Evolutionary conservation across 2,329 filamentous ascomycete species (phyloP), one percentile per base, ranked within the genome.

Genomic region (Clonostachys byssicola): DNA sequence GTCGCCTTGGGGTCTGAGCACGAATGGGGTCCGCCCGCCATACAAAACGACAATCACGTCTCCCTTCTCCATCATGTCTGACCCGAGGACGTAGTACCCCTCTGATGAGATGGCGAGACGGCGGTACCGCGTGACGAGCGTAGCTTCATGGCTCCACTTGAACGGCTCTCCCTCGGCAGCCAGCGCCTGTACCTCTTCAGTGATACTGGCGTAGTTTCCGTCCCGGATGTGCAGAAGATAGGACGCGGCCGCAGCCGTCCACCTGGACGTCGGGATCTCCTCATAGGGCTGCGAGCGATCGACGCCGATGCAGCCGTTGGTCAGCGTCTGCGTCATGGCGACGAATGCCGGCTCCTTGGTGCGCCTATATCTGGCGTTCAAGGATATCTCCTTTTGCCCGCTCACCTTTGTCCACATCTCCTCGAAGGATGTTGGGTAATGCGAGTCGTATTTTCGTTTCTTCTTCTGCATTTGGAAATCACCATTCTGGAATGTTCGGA

Each of bases 111-210:
- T 49, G 12, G 56, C 63, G 48, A 67, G 64, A 30, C 54, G 56
- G 9, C 65, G 53, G 47, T 65, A 59, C 34, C 64, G 54, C n/a
- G 64, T 58, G 7, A 65, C 53, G 17, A 66, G 58, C 3, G 62
- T 63, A 14, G 64, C 64, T 33, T 64, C 61, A 43, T 63, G 63
- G 42, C 61, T 64, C 63, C 64, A 64, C 47, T 60, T 60, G 51
- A 63, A 64, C 6, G 58, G 55, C 36, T 65, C 58, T 13, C 61
- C 64, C 3, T 47, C 45, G 8, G 35, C 42, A 5, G 62, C 63
- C 36, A 63, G 47, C 33, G 54, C 51, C 14, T 47, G 54, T n/a
- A 66, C 41, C 30, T 58, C 56, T 12, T 49, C 46, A 7, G 52
- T 47, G 10, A 62, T 44, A n/a, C 23, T 14, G 23, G 17, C 20